These are phyloP conservation scores for Cyberlindnera samutprakarnensis DNA, from an alignment of 805 yeast genomes.

Conservation along the genomic window DNA sequence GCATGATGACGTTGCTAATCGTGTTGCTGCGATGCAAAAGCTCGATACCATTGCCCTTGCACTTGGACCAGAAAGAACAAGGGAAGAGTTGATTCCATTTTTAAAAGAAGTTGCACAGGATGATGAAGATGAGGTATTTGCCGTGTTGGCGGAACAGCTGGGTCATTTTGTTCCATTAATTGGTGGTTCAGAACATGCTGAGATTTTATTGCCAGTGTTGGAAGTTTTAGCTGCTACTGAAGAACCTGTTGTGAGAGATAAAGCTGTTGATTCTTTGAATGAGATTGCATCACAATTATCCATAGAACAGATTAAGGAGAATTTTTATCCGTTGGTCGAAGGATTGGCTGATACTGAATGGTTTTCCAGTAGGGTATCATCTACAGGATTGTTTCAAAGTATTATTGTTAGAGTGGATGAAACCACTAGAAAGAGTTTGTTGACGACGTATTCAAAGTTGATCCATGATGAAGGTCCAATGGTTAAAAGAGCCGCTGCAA, in stretches of 20 bases:
- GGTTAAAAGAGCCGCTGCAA: conserved; percentile 95
- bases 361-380: conserved; percentile 89
- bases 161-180: conserved; percentile 82
- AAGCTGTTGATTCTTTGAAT: conserved; percentile 83
- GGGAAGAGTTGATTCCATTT: conserved; percentile 85
- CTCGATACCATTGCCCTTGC: conserved; percentile 93
- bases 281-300: conserved; percentile 57
- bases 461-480: conserved; percentile 92
- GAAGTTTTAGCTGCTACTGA: conserved; percentile 86
- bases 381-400: conserved; percentile 79
- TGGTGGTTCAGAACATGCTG: conserved; percentile 71
- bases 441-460: conserved; percentile 60
- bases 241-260: conserved; percentile 93
- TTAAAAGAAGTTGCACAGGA: conserved; percentile 82
- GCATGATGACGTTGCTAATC: conserved; percentile 90
- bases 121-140: conserved; percentile 97
- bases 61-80: conserved; percentile 86
- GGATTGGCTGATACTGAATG: conserved; percentile 82
- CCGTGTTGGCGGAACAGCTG: conserved; percentile 85
- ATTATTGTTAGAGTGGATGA: conserved; percentile 54
- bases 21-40: conserved; percentile 92
- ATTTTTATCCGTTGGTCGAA: conserved; percentile 70
- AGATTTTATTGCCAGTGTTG: conserved; percentile 50
- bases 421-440: conserved; percentile 48
- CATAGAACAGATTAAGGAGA: conserved; percentile 52